Conservation (phyloP, 305 asterid species). For the Fraxinus xanthoxyloides region DNA sequence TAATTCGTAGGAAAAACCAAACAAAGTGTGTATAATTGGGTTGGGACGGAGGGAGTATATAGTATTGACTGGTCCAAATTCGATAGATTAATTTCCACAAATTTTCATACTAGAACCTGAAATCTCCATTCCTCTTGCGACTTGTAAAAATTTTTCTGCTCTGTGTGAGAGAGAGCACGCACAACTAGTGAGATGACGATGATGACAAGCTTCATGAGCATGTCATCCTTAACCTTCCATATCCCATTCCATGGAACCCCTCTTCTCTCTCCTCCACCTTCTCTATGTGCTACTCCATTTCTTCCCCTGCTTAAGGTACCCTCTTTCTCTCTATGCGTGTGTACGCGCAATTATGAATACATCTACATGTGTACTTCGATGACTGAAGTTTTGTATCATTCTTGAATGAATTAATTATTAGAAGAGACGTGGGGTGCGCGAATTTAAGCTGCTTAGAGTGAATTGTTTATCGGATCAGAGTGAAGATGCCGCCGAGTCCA, state of each 20-base stretch:
- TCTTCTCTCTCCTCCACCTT: conserved; percentile 25
- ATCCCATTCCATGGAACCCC: conserved; percentile 24
- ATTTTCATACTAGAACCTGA: not conserved
- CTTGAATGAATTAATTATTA: conserved; percentile 21
- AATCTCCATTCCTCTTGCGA: not conserved
- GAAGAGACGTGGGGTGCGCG: conserved; percentile 41
- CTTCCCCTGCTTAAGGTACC: conserved; percentile 51
- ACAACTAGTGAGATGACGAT: conserved; percentile 10
- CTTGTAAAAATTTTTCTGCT: not conserved
- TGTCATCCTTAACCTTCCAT: conserved; percentile 37
- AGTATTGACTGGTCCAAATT: not conserved
- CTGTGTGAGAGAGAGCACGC: not conserved
- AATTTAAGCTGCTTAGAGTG: conserved; percentile 43
- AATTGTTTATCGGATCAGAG: conserved; percentile 58
- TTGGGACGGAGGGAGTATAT: too few relatives aligned
- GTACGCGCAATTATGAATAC: not conserved
- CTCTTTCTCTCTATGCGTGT: not conserved
- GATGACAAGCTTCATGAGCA: conserved; percentile 43
- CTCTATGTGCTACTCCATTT: conserved; percentile 24
- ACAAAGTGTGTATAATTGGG: too few relatives aligned
- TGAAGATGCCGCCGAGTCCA: conserved; percentile 39
- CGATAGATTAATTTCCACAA: not conserved
- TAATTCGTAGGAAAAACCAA: too few relatives aligned
- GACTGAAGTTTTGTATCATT: not conserved
- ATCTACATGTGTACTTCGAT: not conserved